Conservation (phyloP, 345 rosid species). For the Dipteronia dyeriana region DNA sequence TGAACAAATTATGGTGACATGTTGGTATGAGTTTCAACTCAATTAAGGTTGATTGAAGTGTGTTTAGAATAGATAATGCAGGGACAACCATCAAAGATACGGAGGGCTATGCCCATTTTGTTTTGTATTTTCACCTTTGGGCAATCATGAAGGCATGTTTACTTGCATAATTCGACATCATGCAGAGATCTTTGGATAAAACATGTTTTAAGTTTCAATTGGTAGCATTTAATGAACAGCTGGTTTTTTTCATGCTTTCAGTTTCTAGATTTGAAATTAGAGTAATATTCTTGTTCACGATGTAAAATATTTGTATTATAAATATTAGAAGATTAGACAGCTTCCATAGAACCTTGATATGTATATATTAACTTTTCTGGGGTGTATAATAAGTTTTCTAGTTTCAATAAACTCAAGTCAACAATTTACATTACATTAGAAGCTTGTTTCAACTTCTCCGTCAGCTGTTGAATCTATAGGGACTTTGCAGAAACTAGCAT, state of each 20-base stretch:
- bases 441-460: neutral
- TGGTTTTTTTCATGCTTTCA: neutral
- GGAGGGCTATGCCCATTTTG: neutral
- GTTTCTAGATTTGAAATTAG: neutral
- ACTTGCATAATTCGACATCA: neutral
- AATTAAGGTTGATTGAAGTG: neutral
- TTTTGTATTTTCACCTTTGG: neutral
- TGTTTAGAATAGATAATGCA: neutral
- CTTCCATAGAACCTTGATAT: neutral
- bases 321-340: neutral
- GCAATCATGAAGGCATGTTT: neutral
- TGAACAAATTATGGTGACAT: conserved; percentile 1
- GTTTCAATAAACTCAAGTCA: neutral
- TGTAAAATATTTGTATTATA: neutral
- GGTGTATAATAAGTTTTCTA: neutral
- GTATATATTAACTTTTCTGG: neutral
- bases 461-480: neutral
- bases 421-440: neutral
- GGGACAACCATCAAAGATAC: neutral
- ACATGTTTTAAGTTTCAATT: neutral
- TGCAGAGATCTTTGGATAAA: neutral
- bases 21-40: neutral
- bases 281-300: neutral
- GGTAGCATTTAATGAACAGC: neutral
- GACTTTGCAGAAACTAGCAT: neutral